Evolutionary conservation across 2,329 filamentous ascomycete genomes (phyloP).

Genomic region (Talaromyces albobiverticillius): DNA sequence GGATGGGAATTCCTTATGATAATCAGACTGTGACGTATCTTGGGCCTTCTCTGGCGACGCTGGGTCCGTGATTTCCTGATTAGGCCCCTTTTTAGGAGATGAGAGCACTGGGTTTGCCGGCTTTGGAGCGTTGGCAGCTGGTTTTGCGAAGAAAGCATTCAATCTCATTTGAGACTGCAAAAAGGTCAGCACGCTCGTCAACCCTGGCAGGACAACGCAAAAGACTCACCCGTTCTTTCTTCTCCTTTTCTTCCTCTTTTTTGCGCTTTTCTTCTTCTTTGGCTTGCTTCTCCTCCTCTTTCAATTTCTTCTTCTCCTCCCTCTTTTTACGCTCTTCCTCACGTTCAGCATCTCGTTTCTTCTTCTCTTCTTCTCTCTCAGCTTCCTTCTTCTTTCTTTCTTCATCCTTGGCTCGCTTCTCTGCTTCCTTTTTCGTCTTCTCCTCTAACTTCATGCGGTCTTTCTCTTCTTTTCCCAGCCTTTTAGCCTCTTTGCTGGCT

Average conservation of each 20-base stretch:
- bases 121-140: conserved; percentile 26
- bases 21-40: conserved; percentile 47
- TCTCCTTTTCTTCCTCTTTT: conserved; percentile 47
- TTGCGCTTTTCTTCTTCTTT: conserved; percentile 47
- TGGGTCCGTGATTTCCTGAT: conserved; percentile 10
- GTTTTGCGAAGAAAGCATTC: conserved; percentile 50
- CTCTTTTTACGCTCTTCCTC: conserved; percentile 44
- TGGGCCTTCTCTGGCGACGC: conserved; percentile 15
- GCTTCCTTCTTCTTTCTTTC: conserved; percentile 33
- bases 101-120: conserved; percentile 19
- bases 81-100: conserved; percentile 20
- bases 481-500: conserved; percentile 5
- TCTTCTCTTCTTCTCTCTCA: conserved; percentile 41
- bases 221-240: conserved; percentile 46
- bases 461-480: conserved; percentile 25
- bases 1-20: conserved; percentile 70
- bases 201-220: neutral
- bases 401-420: conserved; percentile 30
- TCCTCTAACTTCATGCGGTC: conserved; percentile 31
- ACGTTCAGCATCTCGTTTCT: conserved; percentile 43
- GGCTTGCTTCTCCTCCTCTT: conserved; percentile 39
- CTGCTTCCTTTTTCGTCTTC: conserved; percentile 32
- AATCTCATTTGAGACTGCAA: conserved; percentile 49
- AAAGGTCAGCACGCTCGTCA: conserved; percentile 23
- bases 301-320: conserved; percentile 44